Percentiles rank a stretch among this genome's conserved stretches.
phyloP scores from a whole-genome alignment of 306 rosid species.

The Adenanthera pavonina region DNA sequence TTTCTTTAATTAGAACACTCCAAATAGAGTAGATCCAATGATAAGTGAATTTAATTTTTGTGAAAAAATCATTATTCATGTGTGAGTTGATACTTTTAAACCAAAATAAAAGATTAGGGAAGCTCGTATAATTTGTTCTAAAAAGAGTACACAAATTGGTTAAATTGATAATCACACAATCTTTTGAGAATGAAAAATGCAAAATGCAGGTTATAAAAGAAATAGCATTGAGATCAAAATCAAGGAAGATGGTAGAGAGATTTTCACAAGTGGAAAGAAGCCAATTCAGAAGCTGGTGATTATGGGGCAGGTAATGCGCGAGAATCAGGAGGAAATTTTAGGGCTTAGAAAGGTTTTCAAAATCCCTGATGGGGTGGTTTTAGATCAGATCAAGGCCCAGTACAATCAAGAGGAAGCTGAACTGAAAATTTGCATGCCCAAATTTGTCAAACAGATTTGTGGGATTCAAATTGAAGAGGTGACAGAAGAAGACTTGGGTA shows the following conservation, averaged over 20 bases:
- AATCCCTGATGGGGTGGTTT: conserved; percentile 64
- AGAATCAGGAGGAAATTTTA: conserved; percentile 56
- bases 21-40: neutral
- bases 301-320: conserved; percentile 58
- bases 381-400: conserved; percentile 69
- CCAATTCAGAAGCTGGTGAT: conserved; percentile 68
- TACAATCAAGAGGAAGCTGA: conserved; percentile 59
- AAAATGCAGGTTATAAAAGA: conserved; percentile 68
- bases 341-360: conserved; percentile 64
- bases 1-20: no score
- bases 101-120: neutral
- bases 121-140: neutral
- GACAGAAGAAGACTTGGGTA: conserved; percentile 45
- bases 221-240: conserved; percentile 59
- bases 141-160: neutral
- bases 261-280: conserved; percentile 56
- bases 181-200: neutral
- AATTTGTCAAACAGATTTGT: conserved; percentile 53
- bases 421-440: conserved; percentile 65
- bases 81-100: no score
- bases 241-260: conserved; percentile 67
- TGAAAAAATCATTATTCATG: no score
- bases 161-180: neutral
- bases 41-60: no score
- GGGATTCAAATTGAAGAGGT: conserved; percentile 63